Base-by-base conservation (phyloP, 805 yeast genomes). In the Phaffomyces opuntiae region DNA sequence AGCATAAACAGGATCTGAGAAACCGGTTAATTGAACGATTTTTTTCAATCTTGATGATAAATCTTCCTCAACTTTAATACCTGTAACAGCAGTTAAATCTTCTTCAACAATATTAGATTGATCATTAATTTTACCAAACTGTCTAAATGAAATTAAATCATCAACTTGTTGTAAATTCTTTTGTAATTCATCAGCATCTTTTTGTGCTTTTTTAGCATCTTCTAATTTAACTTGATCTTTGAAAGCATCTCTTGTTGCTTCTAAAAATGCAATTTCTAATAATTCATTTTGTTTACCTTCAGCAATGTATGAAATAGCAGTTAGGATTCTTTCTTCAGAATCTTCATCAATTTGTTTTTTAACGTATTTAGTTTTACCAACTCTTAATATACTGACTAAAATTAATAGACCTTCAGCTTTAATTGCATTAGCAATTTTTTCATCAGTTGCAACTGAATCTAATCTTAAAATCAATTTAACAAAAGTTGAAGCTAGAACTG, bases 1-100 rank as follows among this genome's bases (percentile, higher is more conserved):
- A 7, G 96, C 98, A 63, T 93, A 93, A 32, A 93, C 95, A 19
- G 98, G 96, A 64, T 93, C 99, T 0, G 96, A 86, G 66, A 89
- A 93, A 16, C 99, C 99, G n/a, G 99, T 91, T 54, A 93, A 76
- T 63, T 87, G 98, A 42, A 88, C 81, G 57, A 95, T 86, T 65
- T 87, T 89, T 65, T 80, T 84, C 60, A 93, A 75, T 67, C 87
- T 84, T 1, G 96, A 88, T 7, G 86, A 72, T 50, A 81, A 68
- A 40, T 80, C 78, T 56, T 77, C 85, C 52, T 74, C 77, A 7
- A 74, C 64, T 29, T 72, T 68, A 26, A 73, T 68, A 33, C 73
- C 76, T 8, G 74, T 67, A 6, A 86, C 84, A 47, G 77, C 71
- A 11, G 73, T 62, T 39, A 82, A 62, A 56, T 86, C 93, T 53